Conservation (phyloP, 73 alveolate genomes). For the Tetrahymena elliotti region DNA sequence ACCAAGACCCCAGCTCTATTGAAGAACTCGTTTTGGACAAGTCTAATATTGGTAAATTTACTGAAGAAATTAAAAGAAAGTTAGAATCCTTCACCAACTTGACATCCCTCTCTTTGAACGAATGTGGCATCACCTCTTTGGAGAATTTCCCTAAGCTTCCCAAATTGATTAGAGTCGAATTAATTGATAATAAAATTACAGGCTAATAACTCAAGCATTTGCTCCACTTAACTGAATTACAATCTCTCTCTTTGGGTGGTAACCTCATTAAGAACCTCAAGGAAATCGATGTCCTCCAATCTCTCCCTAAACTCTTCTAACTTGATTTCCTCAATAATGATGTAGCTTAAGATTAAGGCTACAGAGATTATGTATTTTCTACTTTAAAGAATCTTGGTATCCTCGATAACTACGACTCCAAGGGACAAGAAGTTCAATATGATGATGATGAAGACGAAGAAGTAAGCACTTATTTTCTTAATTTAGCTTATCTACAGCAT, state of each 20-base stretch:
- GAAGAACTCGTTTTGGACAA: constrained; percentile 38
- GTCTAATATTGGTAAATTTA: not conserved
- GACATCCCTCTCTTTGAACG: constrained; percentile 23
- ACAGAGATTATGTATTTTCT: constrained; percentile 2
- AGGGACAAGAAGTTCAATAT: constrained; percentile 32
- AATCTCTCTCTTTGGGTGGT: constrained; percentile 37
- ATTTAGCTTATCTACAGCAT: no score
- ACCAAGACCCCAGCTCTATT: constrained; percentile 8
- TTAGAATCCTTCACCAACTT: constrained; percentile 14
- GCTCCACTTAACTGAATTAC: not conserved
- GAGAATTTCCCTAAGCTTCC: constrained; percentile 43
- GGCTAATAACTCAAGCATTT: constrained; percentile 1
- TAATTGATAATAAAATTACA: constrained; percentile 25
- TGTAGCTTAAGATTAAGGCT: constrained; percentile 4
- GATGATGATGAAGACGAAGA: constrained; percentile 30
- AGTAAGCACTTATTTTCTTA: not conserved
- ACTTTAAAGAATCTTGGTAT: constrained; percentile 2
- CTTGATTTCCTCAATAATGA: constrained; percentile 22
- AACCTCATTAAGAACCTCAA: constrained; percentile 11
- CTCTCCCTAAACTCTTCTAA: constrained; percentile 3
- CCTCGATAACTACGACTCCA: constrained; percentile 28
- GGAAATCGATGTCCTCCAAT: constrained; percentile 5
- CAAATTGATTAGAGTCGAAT: constrained; percentile 18
- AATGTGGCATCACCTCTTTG: constrained; percentile 16
- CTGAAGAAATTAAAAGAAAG: not conserved